A percentile compares a stretch with the other conserved stretches of the same genome.
Conservation (phyloP, 106 monocot genomes). For the Dendrobium officinale region DNA sequence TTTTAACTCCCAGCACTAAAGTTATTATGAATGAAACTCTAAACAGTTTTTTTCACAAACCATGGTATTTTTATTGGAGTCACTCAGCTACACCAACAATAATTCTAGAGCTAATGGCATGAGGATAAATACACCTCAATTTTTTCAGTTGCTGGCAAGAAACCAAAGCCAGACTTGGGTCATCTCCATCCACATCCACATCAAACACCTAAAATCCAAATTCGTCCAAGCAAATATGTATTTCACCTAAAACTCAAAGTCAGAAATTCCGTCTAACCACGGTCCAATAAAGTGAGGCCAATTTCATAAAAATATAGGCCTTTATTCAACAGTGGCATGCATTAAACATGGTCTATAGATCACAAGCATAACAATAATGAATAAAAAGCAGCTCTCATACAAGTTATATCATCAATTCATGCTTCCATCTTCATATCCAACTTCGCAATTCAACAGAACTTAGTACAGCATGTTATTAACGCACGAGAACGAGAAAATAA, state of each 20-base stretch:
- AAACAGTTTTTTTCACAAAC: neutral
- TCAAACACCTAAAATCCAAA: neutral
- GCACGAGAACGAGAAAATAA: neutral
- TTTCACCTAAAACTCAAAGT: neutral
- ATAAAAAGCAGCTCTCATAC: neutral
- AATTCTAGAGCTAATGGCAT: neutral
- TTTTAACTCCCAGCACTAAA: neutral
- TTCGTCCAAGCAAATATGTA: neutral
- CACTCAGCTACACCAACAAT: neutral
- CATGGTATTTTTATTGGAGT: neutral
- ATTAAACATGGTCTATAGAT: neutral
- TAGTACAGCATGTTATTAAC: neutral
- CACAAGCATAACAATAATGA: neutral
- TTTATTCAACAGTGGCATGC: neutral
- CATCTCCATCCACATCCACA: neutral
- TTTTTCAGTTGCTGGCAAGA: neutral
- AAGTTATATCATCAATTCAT: neutral
- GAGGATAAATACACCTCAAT: neutral
- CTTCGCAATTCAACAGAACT: neutral
- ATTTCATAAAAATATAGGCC: neutral
- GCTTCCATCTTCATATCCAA: neutral
- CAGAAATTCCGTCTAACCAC: neutral
- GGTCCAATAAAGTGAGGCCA: neutral
- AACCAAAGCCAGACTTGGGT: neutral
- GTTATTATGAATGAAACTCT: neutral